Percentiles rank a stretch among this genome's conserved stretches.
Conservation (phyloP, 495 filamentous ascomycete genomes). For the Tuber borchii region DNA sequence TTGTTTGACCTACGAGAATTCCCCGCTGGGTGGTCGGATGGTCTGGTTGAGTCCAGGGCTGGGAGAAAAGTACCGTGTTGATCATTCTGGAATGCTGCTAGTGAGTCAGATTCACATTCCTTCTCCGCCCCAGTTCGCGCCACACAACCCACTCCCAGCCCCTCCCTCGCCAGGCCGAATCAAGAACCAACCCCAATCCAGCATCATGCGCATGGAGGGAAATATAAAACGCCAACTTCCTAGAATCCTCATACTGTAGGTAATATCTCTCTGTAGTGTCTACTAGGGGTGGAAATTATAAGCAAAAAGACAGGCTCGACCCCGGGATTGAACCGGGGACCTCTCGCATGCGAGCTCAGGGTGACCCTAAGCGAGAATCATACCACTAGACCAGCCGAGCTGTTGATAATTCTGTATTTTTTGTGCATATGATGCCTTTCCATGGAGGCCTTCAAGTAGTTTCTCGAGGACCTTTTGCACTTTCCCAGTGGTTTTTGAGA, state of each 20-base stretch:
- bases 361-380: conserved; percentile 34
- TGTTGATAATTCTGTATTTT: not conserved
- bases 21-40: too few species aligned
- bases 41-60: too few species aligned
- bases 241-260: too few species aligned
- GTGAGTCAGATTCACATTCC: not conserved
- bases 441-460: too few species aligned
- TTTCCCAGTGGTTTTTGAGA: too few species aligned
- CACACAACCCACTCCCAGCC: not conserved
- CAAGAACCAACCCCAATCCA: not conserved
- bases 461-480: too few species aligned
- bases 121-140: not conserved
- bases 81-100: too few species aligned
- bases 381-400: conserved; percentile 37
- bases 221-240: not conserved
- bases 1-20: too few species aligned
- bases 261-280: not conserved
- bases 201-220: not conserved
- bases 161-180: not conserved
- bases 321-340: conserved; percentile 37
- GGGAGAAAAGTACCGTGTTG: too few species aligned
- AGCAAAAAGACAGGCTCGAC: conserved; percentile 21
- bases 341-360: conserved; percentile 31
- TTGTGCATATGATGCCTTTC: not conserved
- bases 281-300: not conserved